Conservation (phyloP, 495 filamentous ascomycete genomes). For the Filosporella fistucella region DNA sequence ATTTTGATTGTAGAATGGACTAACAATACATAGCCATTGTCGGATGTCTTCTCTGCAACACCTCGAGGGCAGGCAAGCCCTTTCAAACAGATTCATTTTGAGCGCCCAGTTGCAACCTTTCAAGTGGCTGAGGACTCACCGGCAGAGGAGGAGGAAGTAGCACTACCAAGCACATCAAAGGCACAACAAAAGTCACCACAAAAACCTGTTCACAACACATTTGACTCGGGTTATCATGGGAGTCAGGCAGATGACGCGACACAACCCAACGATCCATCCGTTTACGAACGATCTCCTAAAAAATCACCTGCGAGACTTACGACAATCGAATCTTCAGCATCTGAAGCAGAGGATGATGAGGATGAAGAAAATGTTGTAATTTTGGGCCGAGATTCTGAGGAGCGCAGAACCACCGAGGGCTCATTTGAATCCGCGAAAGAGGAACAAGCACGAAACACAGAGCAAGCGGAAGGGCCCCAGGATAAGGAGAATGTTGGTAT, state of each 20-base stretch:
- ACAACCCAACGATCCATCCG: conserved; percentile 7
- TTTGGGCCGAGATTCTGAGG: conserved; percentile 24
- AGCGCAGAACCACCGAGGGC: conserved; percentile 48
- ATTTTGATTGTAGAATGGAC: conserved; percentile 5
- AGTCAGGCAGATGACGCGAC: conserved; percentile 39
- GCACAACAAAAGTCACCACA: conserved; percentile 14
- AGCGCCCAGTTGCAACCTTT: conserved; percentile 21
- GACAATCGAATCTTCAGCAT: background rate
- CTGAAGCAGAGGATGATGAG: conserved; percentile 1
- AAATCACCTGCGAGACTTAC: background rate
- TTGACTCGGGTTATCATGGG: conserved; percentile 83
- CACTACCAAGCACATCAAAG: background rate
- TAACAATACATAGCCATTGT: conserved; percentile 62
- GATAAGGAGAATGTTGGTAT: background rate
- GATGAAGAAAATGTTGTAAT: conserved; percentile 13
- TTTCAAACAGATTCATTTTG: conserved; percentile 30
- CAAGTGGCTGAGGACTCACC: conserved; percentile 25
- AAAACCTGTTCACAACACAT: conserved; percentile 24
- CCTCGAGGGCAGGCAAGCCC: conserved; percentile 40
- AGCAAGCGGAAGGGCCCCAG: conserved; percentile 1
- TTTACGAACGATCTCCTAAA: background rate
- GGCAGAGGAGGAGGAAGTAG: conserved; percentile 1
- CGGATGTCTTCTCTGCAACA: conserved; percentile 68
- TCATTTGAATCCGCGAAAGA: conserved; percentile 70
- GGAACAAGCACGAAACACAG: conserved; percentile 30